A percentile compares a stretch with the other conserved stretches of the same genome.
These are phyloP conservation scores for Stachybotrys echinatus DNA, from an alignment of 2,329 filamentous ascomycete genomes.

Conservation along the genomic window DNA sequence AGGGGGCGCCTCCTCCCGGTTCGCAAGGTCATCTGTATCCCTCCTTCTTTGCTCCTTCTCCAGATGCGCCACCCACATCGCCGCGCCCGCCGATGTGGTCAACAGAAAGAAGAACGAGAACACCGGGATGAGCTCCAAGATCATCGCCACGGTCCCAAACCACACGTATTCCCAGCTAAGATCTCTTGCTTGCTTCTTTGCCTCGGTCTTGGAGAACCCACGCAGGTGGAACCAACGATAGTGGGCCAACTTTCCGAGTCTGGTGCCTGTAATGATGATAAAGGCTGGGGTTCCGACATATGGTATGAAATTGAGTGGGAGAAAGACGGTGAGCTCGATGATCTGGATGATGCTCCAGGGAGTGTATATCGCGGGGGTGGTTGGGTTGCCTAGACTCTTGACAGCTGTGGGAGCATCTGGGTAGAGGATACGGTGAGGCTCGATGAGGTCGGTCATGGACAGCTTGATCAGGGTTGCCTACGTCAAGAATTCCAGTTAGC, in stretches of 20 bases:
- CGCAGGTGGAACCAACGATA: conserved; percentile 84
- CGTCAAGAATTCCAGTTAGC: neutral
- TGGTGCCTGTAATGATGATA: conserved; percentile 79
- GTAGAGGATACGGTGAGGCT: conserved; percentile 59
- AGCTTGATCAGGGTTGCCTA: conserved; percentile 69
- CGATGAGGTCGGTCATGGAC: conserved; percentile 64
- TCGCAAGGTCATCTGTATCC: conserved; percentile 7
- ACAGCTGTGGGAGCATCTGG: conserved; percentile 66
- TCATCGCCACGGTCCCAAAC: conserved; percentile 83
- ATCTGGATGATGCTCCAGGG: conserved; percentile 93
- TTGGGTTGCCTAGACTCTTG: conserved; percentile 78
- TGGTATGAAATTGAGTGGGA: conserved; percentile 84
- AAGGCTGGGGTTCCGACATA: conserved; percentile 80
- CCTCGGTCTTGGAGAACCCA: conserved; percentile 67
- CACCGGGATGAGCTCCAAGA: conserved; percentile 81
- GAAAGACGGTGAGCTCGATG: conserved; percentile 70
- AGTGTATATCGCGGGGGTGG: conserved; percentile 69
- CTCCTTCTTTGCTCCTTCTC: conserved; percentile 50
- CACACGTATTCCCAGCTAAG: conserved; percentile 81
- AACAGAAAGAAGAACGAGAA: conserved; percentile 93
- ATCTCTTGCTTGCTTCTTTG: conserved; percentile 61
- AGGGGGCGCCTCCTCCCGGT: conserved; percentile 13
- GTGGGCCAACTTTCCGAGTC: conserved; percentile 83
- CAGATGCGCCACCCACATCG: conserved; percentile 77
- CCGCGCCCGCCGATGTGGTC: conserved; percentile 78